These are phyloP conservation scores for Mortierella sp. DNA, from an alignment of 371 early-diverging fungal species.

Conservation along the genomic window DNA sequence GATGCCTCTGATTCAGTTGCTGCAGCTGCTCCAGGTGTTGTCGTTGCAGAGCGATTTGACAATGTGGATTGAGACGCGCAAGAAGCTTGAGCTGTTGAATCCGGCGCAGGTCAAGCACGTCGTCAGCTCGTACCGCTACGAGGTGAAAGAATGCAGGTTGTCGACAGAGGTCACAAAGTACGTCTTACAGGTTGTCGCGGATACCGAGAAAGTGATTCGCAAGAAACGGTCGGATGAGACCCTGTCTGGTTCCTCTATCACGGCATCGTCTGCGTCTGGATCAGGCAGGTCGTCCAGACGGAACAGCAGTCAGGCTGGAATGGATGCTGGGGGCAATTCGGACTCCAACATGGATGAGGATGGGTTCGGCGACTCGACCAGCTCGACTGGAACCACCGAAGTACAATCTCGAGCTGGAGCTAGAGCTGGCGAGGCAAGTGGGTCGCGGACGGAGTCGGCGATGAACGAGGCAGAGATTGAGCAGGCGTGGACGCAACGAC, in stretches of 20 bases:
- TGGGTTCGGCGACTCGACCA: not conserved
- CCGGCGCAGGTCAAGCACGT: slow-evolving; percentile 79
- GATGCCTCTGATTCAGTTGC: slow-evolving; percentile 81
- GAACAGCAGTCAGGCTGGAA: slow-evolving; percentile 6
- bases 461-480: slow-evolving; percentile 2
- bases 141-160: slow-evolving; percentile 80
- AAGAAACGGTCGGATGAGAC: slow-evolving; percentile 22
- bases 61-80: slow-evolving; percentile 80
- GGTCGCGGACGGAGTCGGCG: not conserved
- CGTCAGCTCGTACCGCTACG: slow-evolving; percentile 86
- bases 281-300: slow-evolving; percentile 16
- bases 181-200: slow-evolving; percentile 75
- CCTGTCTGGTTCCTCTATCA: not conserved
- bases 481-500: not conserved
- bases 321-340: not conserved
- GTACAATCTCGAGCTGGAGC: slow-evolving; percentile 6
- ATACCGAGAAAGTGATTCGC: slow-evolving; percentile 63
- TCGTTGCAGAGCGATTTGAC: slow-evolving; percentile 77
- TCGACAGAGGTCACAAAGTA: slow-evolving; percentile 81
- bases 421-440: not conserved
- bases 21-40: slow-evolving; percentile 87
- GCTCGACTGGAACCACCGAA: not conserved
- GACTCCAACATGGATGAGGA: not conserved
- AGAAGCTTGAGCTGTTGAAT: slow-evolving; percentile 75
- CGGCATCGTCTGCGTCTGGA: not conserved